A percentile compares a stretch with the other conserved stretches of the same genome.
Evolutionary conservation across 2,329 filamentous ascomycete species (phyloP).

Genomic region (Stemphylium lycopersici): DNA sequence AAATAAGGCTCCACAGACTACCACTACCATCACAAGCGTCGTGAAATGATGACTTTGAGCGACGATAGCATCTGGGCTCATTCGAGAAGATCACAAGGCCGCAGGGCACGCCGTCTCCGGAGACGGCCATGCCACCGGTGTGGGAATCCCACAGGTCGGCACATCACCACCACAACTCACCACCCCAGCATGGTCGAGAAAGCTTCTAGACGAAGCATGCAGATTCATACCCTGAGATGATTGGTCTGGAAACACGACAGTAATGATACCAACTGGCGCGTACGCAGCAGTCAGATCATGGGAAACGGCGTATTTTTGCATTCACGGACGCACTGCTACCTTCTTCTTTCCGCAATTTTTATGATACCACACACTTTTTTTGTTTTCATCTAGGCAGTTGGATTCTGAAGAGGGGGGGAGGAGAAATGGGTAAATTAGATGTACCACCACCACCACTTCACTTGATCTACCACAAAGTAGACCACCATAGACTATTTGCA

Average conservation of each 20-base stretch:
- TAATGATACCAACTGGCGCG: constrained; percentile 3
- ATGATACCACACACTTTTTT: constrained; percentile 24
- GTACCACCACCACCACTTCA: neutral
- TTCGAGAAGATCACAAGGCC: neutral
- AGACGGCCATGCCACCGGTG: neutral
- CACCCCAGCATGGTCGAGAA: neutral
- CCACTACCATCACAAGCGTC: constrained; percentile 44
- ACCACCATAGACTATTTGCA: neutral
- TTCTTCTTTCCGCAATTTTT: neutral
- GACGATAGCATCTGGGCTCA: neutral
- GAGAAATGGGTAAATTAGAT: neutral
- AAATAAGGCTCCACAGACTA: constrained; percentile 33
- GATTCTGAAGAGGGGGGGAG: neutral
- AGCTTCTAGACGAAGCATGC: constrained; percentile 5
- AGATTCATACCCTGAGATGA: neutral
- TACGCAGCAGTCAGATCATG: neutral
- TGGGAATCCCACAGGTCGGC: neutral
- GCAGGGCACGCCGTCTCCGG: constrained; percentile 1
- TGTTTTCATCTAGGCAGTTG: neutral
- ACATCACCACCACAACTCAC: neutral
- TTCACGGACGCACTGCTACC: neutral
- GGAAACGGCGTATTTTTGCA: neutral
- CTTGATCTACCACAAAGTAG: neutral
- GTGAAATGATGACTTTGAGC: constrained; percentile 13
- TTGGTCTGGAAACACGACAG: neutral